Evolutionary conservation across 176 grass and related monocot species (phyloP), one percentile per base, ranked within the genome.

Genomic region (Echinochloa phyllopogon): DNA sequence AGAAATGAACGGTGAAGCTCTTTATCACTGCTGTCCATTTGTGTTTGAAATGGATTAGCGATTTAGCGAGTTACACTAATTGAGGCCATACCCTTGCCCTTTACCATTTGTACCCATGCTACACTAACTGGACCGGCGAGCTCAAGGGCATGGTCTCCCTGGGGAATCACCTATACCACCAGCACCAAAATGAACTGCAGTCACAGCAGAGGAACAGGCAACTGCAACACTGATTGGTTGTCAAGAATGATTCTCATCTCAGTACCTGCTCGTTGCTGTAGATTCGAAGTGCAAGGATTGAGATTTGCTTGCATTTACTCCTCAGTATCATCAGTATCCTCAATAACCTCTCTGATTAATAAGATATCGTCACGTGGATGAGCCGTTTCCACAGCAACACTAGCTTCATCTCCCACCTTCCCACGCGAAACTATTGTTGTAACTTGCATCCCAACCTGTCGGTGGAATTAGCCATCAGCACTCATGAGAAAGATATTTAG

Each of bases 341-440:
- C 83, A 27, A 80, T 68, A 73, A 98, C 85, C 80, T 95, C 95
- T 36, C 43, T 85, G 70, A 98, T n/a, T 21, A 74, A 85, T 82
- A 98, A 83, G 21, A 92, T 83, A 71, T 95, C 96, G 8, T 90
- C 86, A 67, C 96, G 93, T 24, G 96, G 96, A 95, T 95, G 83
- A 87, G 90, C 83, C 25, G 77, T 83, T 37, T 87, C 91, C 27
- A 98, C 81, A 66, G 70, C 20, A 24, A 98, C 81, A 47, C 10
- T 79, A 39, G 87, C 84, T 78, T 90, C 89, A 83, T 91, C 93
- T 36, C 96, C 96, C 65, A 87, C 76, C 85, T 89, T 90, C 27
- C 89, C 91, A 51, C 48, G 37, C 55, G 93, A 90, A 74, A 97
- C 87, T 55, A 69, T 13, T 6, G 81, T 66, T 14, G 87, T 90